Conservation (phyloP, 1,284 basidiomycete species). For the Tilletia walkeri region DNA sequence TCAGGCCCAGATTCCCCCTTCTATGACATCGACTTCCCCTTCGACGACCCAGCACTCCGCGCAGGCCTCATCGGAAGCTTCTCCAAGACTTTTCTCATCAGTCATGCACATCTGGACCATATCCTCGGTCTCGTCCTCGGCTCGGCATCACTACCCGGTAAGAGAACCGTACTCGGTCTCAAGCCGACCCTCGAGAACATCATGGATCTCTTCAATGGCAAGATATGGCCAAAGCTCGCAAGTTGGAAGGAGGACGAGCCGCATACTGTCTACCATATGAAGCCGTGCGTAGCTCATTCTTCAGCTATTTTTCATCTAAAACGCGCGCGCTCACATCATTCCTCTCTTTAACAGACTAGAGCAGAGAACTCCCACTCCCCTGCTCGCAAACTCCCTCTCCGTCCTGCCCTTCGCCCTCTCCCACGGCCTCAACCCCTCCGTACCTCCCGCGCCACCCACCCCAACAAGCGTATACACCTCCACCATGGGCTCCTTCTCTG, state of each 20-base stretch:
- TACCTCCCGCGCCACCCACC: conserved; percentile 43
- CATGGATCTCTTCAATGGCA: conserved; percentile 71
- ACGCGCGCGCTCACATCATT: neutral
- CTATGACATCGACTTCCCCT: conserved; percentile 40
- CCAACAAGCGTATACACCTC: conserved; percentile 26
- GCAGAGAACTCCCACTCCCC: conserved; percentile 27
- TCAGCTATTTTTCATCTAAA: neutral
- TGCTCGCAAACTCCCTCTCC: conserved; percentile 27
- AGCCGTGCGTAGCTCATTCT: conserved; percentile 23
- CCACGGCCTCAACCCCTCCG: conserved; percentile 41
- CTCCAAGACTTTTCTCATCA: conserved; percentile 64
- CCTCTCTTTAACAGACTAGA: conserved; percentile 30
- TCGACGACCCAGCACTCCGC: conserved; percentile 32
- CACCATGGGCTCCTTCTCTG: conserved; percentile 14
- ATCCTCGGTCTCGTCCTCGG: conserved; percentile 71
- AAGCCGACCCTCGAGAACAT: conserved; percentile 68
- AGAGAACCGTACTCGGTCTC: conserved; percentile 68
- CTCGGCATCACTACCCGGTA: conserved; percentile 69
- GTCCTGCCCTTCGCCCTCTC: conserved; percentile 42
- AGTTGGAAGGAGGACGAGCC: conserved; percentile 64
- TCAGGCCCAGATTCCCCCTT: conserved; percentile 43
- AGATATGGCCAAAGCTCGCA: conserved; percentile 78
- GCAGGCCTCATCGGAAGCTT: conserved; percentile 49
- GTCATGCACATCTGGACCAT: conserved; percentile 80
- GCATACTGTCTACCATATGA: conserved; percentile 46